Base-by-base conservation (phyloP, 202 grass and related monocot species). In the Schoenoplectus triqueter region DNA sequence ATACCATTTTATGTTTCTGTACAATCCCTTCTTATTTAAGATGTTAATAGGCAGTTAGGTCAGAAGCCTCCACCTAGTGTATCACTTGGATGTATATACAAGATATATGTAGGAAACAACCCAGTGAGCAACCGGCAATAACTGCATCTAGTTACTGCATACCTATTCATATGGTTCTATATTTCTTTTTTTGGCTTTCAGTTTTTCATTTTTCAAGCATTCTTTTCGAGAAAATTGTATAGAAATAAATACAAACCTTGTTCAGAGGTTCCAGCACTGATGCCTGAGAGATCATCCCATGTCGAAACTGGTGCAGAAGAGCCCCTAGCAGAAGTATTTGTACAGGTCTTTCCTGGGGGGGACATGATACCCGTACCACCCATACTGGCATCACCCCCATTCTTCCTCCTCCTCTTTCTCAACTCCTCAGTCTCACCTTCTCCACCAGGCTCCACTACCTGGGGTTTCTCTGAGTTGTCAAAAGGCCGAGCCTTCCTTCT, bases 401-500 rank as follows among this genome's bases (percentile, higher is more conserved):
- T 83, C 87, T 91, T 98, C 81, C 86, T 95, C 45, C 69, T 86
- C 84, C 88, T 98, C 73, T 82, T 89, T 66, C 79, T 92, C 40
- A 41, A 68, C 81, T 88, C 87, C 63, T 92, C 88, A 86, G 87
- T 72, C 82, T 89, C 92, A 87, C 82, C 82, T n/a, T 68, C 82
- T 85, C 52, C 73, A 66, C 64, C 22, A 10, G 79, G 8, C 80
- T 47, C 63, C 40, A 13, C 52, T 22, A 57, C 31, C 1, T 69
- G 57, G 56, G 76, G 13, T 63, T 86, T 88, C 31, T 57, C 83
- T 80, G 67, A 88, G 41, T 89, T 86, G 61, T 89, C 88, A 21
- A 80, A 73, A 60, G 86, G 88, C 46, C 87, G 91, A 83, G 92
- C 79, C 82, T 95, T 98, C 91, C 93, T 92, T 77, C 93, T 82